Conservation (phyloP, 345 rosid species). For the Erodium maritimum region DNA sequence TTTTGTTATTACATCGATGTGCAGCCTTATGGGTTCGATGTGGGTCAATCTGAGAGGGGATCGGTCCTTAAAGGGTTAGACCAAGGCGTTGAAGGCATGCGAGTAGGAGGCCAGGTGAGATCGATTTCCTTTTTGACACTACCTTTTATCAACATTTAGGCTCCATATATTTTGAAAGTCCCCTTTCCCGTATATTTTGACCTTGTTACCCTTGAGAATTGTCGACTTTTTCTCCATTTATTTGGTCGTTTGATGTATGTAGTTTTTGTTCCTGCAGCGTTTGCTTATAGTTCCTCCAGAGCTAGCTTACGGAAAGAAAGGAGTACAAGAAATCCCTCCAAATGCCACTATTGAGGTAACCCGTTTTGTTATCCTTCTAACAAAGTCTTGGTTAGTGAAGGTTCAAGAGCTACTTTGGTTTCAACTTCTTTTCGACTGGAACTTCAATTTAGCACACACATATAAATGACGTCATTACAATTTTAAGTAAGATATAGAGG, state of each 20-base stretch:
- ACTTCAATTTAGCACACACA: neutral
- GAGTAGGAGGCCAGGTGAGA: constrained; percentile 86
- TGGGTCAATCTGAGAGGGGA: constrained; percentile 87
- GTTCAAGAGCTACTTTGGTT: neutral
- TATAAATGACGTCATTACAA: too few species aligned
- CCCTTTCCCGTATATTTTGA: too few species aligned
- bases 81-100: constrained; percentile 91
- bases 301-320: constrained; percentile 90
- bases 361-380: neutral
- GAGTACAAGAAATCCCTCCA: constrained; percentile 95
- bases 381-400: neutral
- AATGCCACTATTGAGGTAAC: constrained; percentile 93
- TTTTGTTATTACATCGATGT: constrained; percentile 17
- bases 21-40: constrained; percentile 96
- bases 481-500: too few species aligned
- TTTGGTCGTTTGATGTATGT: too few species aligned
- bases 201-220: too few species aligned
- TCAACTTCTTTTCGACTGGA: neutral
- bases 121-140: neutral
- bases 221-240: too few species aligned
- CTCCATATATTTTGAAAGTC: neutral
- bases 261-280: constrained; percentile 29
- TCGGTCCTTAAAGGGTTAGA: constrained; percentile 85
- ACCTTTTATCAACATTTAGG: too few species aligned
- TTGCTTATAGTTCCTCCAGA: constrained; percentile 79